Percentiles rank a stretch among this genome's conserved stretches.
phyloP scores from a whole-genome alignment of 1,284 basidiomycete genomes.

The Amylostereum areolatum region DNA sequence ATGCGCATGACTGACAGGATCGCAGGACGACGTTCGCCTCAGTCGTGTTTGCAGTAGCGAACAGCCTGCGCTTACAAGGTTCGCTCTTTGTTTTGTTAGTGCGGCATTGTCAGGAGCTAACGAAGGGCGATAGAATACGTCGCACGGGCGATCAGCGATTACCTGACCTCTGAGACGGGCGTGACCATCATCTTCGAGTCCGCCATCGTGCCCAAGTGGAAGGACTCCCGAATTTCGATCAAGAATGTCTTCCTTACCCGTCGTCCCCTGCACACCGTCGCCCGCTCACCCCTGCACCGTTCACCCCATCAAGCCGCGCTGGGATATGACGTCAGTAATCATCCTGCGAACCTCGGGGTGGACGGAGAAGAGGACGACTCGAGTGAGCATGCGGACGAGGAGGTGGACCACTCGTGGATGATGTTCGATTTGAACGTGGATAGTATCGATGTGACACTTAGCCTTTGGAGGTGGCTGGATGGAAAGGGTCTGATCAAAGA shows the following conservation, averaged over 20 bases:
- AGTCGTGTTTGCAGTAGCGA: constrained; percentile 84
- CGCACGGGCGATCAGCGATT: constrained; percentile 86
- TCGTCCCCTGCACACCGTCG: constrained; percentile 41
- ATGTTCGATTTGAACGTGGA: constrained; percentile 92
- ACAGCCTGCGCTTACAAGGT: constrained; percentile 87
- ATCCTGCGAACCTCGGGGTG: constrained; percentile 57
- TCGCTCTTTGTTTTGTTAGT: neutral
- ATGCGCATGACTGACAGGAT: constrained; percentile 10
- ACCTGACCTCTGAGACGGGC: constrained; percentile 90
- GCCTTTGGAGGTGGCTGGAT: constrained; percentile 89
- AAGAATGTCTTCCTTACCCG: constrained; percentile 95
- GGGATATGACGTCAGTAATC: constrained; percentile 70
- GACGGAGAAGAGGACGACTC: constrained; percentile 36
- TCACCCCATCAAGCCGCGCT: constrained; percentile 49
- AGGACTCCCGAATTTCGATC: constrained; percentile 92
- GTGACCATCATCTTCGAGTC: constrained; percentile 96
- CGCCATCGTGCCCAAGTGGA: constrained; percentile 97
- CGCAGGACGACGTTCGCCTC: constrained; percentile 92
- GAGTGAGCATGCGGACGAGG: constrained; percentile 14
- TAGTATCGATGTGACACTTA: constrained; percentile 95
- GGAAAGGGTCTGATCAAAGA: constrained; percentile 92
- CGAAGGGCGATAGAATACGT: constrained; percentile 60
- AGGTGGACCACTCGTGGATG: constrained; percentile 67
- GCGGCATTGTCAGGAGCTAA: neutral
- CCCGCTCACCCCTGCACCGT: constrained; percentile 10